These are phyloP conservation scores for Pneumocystis canis DNA, from an alignment of 1,139 yeast genomes.

Conservation along the genomic window DNA sequence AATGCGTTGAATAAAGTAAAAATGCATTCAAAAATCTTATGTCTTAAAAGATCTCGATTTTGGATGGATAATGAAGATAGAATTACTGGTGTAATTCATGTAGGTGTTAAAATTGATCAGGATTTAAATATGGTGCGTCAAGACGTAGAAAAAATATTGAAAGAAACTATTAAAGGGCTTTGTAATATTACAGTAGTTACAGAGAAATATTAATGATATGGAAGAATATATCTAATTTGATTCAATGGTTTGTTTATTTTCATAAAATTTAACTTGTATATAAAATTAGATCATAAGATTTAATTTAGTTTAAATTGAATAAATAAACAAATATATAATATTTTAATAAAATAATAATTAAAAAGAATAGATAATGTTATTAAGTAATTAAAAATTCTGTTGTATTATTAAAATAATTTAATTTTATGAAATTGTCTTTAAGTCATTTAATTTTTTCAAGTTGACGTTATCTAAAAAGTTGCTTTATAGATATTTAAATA, in stretches of 20 bases:
- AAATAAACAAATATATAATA: neutral
- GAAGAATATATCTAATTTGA: neutral
- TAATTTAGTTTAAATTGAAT: too few species aligned
- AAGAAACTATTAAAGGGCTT: constrained; percentile 30
- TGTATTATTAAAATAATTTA: neutral
- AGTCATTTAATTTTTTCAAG: neutral
- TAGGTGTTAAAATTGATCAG: constrained; percentile 15
- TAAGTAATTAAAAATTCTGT: neutral
- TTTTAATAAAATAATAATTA: neutral
- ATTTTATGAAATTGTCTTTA: neutral
- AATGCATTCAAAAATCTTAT: constrained; percentile 24
- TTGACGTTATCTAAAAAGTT: neutral
- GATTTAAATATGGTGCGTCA: constrained; percentile 7
- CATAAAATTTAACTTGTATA: neutral
- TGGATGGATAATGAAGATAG: constrained; percentile 55
- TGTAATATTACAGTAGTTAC: constrained; percentile 6
- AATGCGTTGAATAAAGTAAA: neutral
- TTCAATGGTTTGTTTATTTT: neutral
- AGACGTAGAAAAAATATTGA: constrained; percentile 19
- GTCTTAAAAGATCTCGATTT: constrained; percentile 77
- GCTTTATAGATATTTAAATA: neutral
- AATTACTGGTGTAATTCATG: constrained; percentile 24
- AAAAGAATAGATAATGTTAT: too few species aligned
- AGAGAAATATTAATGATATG: neutral
- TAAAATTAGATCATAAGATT: neutral